Conservation (phyloP, 441 rosid species). For the Breynia disticha region DNA sequence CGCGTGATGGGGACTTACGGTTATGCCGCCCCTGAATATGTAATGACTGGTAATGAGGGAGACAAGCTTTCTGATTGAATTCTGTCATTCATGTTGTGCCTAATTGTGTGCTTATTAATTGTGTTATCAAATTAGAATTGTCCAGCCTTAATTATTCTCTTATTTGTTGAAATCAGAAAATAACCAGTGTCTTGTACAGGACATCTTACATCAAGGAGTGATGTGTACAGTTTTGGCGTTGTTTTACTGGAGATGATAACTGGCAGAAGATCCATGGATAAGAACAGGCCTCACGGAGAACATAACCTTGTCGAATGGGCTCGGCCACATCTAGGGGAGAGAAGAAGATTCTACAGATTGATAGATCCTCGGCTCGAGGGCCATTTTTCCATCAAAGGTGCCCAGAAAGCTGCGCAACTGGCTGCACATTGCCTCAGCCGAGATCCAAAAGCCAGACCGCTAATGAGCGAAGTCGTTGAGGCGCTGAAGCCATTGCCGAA, state of each 20-base stretch:
- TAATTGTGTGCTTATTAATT: no score
- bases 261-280: constrained; percentile 89
- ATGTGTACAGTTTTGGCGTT: constrained; percentile 89
- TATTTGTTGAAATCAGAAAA: constrained; percentile 10
- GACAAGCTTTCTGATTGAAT: background rate
- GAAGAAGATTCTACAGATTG: constrained; percentile 63
- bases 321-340: constrained; percentile 72
- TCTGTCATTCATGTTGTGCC: no score
- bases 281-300: constrained; percentile 77
- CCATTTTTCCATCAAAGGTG: constrained; percentile 80
- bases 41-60: constrained; percentile 92
- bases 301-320: constrained; percentile 96
- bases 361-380: constrained; percentile 86
- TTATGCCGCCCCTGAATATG: constrained; percentile 90
- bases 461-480: constrained; percentile 82
- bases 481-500: constrained; percentile 64
- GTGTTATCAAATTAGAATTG: background rate
- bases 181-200: constrained; percentile 33
- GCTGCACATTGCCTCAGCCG: constrained; percentile 85
- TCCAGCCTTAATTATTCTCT: background rate
- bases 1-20: constrained; percentile 95
- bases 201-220: constrained; percentile 88
- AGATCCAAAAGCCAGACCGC: constrained; percentile 82
- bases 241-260: constrained; percentile 82
- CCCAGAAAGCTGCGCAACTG: constrained; percentile 73